Percentiles rank a stretch among this genome's conserved stretches.
These are phyloP conservation scores for Croton setiger DNA, from an alignment of 441 rosid genomes.

Conservation along the genomic window DNA sequence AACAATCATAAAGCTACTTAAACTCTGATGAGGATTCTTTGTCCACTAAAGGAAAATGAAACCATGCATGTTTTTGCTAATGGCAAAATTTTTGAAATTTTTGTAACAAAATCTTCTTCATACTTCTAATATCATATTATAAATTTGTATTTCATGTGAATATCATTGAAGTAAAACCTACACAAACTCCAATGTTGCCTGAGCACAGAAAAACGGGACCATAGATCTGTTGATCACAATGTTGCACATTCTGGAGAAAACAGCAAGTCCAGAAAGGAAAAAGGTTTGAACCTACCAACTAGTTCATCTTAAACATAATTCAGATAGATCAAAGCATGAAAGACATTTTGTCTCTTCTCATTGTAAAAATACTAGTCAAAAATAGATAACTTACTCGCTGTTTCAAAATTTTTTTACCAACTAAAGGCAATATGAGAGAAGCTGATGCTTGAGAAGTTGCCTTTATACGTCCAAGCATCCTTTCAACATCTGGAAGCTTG, in stretches of 20 bases:
- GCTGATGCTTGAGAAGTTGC: constrained; percentile 65
- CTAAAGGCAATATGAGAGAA: constrained; percentile 55
- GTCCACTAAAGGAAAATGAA: neutral
- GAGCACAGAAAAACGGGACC: neutral
- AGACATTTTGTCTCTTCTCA: neutral
- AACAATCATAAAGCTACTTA: neutral
- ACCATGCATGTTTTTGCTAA: neutral
- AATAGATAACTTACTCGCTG: constrained; percentile 49
- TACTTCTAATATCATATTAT: neutral
- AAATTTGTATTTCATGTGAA: neutral
- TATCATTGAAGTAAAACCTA: neutral
- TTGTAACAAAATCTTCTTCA: neutral
- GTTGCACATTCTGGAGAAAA: neutral
- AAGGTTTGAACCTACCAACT: neutral
- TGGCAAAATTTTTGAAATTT: neutral
- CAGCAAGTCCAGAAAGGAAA: neutral
- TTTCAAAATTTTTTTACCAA: constrained; percentile 73
- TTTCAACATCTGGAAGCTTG: constrained; percentile 84
- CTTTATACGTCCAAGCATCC: constrained; percentile 80
- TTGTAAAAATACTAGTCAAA: neutral
- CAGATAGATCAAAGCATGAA: neutral
- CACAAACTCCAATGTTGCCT: neutral
- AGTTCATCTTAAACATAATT: neutral
- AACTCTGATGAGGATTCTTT: neutral
- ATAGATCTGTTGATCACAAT: neutral